Conservation (phyloP, 2,329 filamentous ascomycete species). For the Geosmithia morbida region DNA sequence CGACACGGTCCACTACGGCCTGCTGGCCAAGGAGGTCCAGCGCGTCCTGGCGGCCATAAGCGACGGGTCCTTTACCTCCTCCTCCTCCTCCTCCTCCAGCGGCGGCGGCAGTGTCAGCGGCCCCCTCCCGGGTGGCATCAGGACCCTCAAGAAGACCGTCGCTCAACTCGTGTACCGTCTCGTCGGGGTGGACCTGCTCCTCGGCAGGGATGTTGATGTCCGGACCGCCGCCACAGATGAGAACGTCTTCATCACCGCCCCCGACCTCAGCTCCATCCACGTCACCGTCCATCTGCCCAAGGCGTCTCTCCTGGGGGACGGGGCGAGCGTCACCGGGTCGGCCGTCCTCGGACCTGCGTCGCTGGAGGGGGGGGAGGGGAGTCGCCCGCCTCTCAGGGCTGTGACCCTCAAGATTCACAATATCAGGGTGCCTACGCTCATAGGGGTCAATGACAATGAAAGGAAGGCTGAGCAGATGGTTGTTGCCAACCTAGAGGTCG, state of each 20-base stretch:
- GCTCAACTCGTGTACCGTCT: not conserved
- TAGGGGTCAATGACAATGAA: constrained; percentile 63
- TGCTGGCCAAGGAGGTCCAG: constrained; percentile 51
- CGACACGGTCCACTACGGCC: constrained; percentile 68
- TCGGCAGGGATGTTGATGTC: too few species aligned
- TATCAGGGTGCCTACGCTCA: constrained; percentile 49
- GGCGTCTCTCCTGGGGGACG: constrained; percentile 50
- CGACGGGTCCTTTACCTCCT: not conserved
- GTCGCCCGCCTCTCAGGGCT: not conserved
- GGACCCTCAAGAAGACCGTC: not conserved
- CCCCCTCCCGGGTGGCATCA: not conserved
- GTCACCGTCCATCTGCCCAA: constrained; percentile 49
- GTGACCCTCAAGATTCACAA: constrained; percentile 33
- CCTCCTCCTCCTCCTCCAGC: too few species aligned
- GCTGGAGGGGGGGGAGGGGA: not conserved
- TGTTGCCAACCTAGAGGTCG: constrained; percentile 46
- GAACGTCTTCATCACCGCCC: constrained; percentile 15
- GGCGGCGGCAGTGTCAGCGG: not conserved
- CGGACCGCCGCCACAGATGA: not conserved
- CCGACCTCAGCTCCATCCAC: constrained; percentile 27
- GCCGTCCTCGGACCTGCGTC: constrained; percentile 8
- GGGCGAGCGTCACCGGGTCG: constrained; percentile 36
- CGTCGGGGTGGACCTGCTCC: not conserved
- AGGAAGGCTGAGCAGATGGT: constrained; percentile 51
- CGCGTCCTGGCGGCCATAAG: constrained; percentile 19